A percentile compares a stretch with the other conserved stretches of the same genome.
Evolutionary conservation across 345 rosid genomes (phyloP).

Genomic region (Physaria fendleri): DNA sequence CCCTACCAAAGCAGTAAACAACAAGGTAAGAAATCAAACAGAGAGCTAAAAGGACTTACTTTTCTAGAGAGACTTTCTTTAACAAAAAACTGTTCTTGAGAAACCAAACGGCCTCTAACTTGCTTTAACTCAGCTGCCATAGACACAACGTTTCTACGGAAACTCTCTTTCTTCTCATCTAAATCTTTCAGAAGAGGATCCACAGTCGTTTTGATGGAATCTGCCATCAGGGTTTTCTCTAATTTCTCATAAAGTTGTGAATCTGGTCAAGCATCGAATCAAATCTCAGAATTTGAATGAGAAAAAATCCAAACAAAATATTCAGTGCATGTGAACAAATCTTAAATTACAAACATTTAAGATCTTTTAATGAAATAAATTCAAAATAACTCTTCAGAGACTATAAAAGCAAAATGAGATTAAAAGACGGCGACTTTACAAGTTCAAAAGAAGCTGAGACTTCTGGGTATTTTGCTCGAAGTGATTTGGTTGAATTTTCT

Average conservation of each 20-base stretch:
- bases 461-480: neutral
- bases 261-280: conserved; percentile 15
- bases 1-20: conserved; percentile 32
- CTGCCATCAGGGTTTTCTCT: conserved; percentile 33
- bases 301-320: neutral
- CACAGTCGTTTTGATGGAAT: conserved; percentile 17
- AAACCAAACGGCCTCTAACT: conserved; percentile 72
- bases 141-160: conserved; percentile 73
- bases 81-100: conserved; percentile 61
- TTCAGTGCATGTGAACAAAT: conserved; percentile 44
- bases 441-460: neutral
- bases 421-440: conserved; percentile 20
- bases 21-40: conserved; percentile 11
- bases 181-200: conserved; percentile 86
- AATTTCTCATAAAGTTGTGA: conserved; percentile 7
- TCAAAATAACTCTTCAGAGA: too few species aligned
- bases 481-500: neutral
- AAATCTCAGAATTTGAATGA: conserved; percentile 16
- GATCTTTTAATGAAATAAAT: conserved; percentile 4
- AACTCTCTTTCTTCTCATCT: conserved; percentile 81
- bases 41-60: conserved; percentile 29
- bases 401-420: neutral
- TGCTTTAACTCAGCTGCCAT: conserved; percentile 81
- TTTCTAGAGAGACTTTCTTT: conserved; percentile 59
- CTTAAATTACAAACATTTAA: conserved; percentile 7